A percentile compares a stretch with the other conserved stretches of the same genome.
phyloP scores from a whole-genome alignment of 1,284 basidiomycete species.

The Porodaedalea pini region DNA sequence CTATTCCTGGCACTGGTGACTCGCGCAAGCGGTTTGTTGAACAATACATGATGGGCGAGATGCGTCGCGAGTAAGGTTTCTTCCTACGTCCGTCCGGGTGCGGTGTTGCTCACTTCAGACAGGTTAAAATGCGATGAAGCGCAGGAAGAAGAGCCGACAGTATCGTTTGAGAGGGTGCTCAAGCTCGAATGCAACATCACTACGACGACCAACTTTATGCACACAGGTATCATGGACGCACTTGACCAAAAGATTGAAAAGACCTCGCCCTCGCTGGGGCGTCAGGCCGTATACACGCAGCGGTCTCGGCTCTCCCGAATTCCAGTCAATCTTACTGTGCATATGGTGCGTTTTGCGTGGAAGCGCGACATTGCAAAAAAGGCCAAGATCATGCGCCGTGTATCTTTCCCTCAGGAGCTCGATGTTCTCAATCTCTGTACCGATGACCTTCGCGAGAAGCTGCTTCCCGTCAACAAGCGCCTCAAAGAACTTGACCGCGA shows the following conservation, averaged over 20 bases:
- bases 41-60: conserved; percentile 79
- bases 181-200: conserved; percentile 95
- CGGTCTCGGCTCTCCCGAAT: conserved; percentile 81
- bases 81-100: conserved; percentile 12
- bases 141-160: conserved; percentile 69
- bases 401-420: conserved; percentile 73
- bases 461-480: conserved; percentile 68
- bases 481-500: conserved; percentile 82
- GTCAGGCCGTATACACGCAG: conserved; percentile 83
- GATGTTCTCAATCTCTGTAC: conserved; percentile 84
- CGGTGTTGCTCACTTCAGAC: conserved; percentile 5
- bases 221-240: conserved; percentile 80
- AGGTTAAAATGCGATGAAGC: conserved; percentile 81
- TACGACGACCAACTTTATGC: conserved; percentile 84
- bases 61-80: conserved; percentile 72
- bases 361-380: conserved; percentile 87
- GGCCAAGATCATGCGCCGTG: conserved; percentile 81
- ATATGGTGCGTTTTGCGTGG: conserved; percentile 97
- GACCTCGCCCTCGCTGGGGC: conserved; percentile 72
- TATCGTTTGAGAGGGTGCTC: conserved; percentile 70
- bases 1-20: conserved; percentile 42
- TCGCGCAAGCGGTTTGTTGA: conserved; percentile 63
- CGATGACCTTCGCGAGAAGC: conserved; percentile 71
- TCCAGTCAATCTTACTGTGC: conserved; percentile 82
- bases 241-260: conserved; percentile 88